A percentile compares a stretch with the other conserved stretches of the same genome.
phyloP scores from a whole-genome alignment of 2,329 filamentous ascomycete species.

The Epichloe hybrida region DNA sequence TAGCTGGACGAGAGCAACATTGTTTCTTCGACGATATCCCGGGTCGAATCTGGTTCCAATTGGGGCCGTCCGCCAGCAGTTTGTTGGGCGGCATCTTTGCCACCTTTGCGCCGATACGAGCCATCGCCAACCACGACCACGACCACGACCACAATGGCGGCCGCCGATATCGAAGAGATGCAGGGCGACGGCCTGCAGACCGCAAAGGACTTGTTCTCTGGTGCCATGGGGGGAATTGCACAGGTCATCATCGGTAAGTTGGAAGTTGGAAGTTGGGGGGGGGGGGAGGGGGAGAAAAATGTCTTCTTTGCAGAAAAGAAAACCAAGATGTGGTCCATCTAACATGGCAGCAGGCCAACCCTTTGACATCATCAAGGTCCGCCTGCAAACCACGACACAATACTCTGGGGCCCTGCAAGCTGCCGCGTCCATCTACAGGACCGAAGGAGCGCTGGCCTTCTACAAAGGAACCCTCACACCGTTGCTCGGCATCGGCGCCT shows the following conservation, averaged over 20 bases:
- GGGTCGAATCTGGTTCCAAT: neutral
- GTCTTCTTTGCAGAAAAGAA: too few relatives aligned
- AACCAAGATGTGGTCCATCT: neutral
- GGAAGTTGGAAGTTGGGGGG: conserved; percentile 10
- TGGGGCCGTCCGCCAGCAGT: neutral
- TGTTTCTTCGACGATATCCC: neutral
- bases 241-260: conserved; percentile 76
- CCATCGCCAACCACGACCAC: neutral
- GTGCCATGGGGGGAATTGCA: conserved; percentile 81
- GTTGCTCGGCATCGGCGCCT: conserved; percentile 88
- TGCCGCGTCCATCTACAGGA: conserved; percentile 69
- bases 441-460: conserved; percentile 82
- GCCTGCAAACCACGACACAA: conserved; percentile 75
- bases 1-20: neutral
- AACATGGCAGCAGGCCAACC: conserved; percentile 39
- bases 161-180: conserved; percentile 2
- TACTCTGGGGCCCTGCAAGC: conserved; percentile 72
- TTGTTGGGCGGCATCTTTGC: too few relatives aligned
- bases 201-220: conserved; percentile 80
- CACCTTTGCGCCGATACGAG: neutral
- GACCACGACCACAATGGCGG: neutral
- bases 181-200: conserved; percentile 37
- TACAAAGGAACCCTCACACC: conserved; percentile 98
- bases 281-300: neutral
- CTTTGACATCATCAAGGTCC: conserved; percentile 93